phyloP scores from a whole-genome alignment of 1,139 yeast genomes.

The Zygoascus sp. region DNA sequence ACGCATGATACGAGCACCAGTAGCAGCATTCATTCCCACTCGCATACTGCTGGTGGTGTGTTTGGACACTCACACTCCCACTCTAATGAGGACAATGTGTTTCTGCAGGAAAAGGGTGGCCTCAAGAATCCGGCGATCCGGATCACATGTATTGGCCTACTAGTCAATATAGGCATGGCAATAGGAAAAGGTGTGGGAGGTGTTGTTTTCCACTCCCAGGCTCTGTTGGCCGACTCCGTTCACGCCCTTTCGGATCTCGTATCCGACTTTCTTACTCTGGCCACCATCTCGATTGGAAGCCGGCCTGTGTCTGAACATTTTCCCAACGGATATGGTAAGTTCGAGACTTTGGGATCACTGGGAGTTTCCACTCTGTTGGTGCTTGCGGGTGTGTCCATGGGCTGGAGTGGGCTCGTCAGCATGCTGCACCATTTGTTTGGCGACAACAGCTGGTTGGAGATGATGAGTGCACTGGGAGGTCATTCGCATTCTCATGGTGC shows the following conservation, averaged over 20 bases:
- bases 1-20: conserved; percentile 28
- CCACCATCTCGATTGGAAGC: conserved; percentile 77
- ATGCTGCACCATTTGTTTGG: conserved; percentile 46
- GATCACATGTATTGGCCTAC: conserved; percentile 86
- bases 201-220: conserved; percentile 86
- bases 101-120: conserved; percentile 31
- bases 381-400: conserved; percentile 86
- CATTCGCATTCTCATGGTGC: conserved; percentile 39
- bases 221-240: conserved; percentile 87
- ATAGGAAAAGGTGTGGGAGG: conserved; percentile 86
- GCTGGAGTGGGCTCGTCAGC: conserved; percentile 76
- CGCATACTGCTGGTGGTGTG: conserved; percentile 22
- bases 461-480: conserved; percentile 19
- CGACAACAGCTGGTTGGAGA: conserved; percentile 20
- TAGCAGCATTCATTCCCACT: conserved; percentile 30
- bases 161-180: conserved; percentile 82
- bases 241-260: conserved; percentile 88
- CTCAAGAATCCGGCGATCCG: conserved; percentile 78
- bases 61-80: conserved; percentile 32
- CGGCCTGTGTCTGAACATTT: conserved; percentile 59
- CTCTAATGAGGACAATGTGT: conserved; percentile 27
- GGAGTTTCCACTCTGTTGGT: conserved; percentile 79
- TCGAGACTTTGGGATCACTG: conserved; percentile 87
- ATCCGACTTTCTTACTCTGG: conserved; percentile 81
- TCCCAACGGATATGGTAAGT: conserved; percentile 89